A percentile compares a stretch with the other conserved stretches of the same genome.
Conservation (phyloP, 2,329 filamentous ascomycete genomes). For the Aureobasidium sp. region DNA sequence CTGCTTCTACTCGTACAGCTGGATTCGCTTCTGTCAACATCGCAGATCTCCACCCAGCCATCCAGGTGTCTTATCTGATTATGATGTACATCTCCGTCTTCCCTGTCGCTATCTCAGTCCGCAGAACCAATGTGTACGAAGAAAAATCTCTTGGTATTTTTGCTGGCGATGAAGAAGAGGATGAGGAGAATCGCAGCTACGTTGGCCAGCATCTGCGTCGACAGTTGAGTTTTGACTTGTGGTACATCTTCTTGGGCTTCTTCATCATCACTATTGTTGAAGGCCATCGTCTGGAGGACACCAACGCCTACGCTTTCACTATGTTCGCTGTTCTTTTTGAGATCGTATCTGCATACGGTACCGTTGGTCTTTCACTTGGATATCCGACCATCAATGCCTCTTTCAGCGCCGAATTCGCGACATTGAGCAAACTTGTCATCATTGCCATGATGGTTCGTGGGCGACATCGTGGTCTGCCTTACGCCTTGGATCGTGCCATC, state of each 20-base stretch:
- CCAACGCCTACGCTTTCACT: slow-evolving; percentile 47
- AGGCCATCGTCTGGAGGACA: slow-evolving; percentile 60
- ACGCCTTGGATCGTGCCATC: slow-evolving; percentile 63
- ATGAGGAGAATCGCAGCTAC: slow-evolving; percentile 64
- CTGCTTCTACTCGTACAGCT: slow-evolving; percentile 80
- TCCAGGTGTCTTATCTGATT: slow-evolving; percentile 88
- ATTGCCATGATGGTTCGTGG: slow-evolving; percentile 62
- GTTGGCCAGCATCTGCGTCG: slow-evolving; percentile 85
- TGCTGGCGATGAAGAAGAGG: slow-evolving; percentile 43
- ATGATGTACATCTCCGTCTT: slow-evolving; percentile 99
- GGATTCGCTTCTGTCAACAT: slow-evolving; percentile 81
- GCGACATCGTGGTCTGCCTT: slow-evolving; percentile 58
- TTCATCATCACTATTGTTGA: slow-evolving; percentile 91
- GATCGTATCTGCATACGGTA: slow-evolving; percentile 85
- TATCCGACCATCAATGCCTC: slow-evolving; percentile 70
- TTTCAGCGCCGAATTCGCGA: slow-evolving; percentile 73
- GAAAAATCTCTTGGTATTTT: slow-evolving; percentile 79
- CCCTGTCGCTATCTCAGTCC: slow-evolving; percentile 90
- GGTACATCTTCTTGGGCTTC: slow-evolving; percentile 90
- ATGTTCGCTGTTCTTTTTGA: slow-evolving; percentile 64
- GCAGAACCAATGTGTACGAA: slow-evolving; percentile 92
- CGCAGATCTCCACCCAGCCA: slow-evolving; percentile 72
- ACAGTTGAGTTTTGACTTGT: slow-evolving; percentile 93
- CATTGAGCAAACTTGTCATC: slow-evolving; percentile 60
- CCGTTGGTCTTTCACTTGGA: slow-evolving; percentile 83